Percentiles rank a stretch among this genome's conserved stretches.
Conservation (phyloP, 2,329 filamentous ascomycete species). For the Trichoderma sp. region DNA sequence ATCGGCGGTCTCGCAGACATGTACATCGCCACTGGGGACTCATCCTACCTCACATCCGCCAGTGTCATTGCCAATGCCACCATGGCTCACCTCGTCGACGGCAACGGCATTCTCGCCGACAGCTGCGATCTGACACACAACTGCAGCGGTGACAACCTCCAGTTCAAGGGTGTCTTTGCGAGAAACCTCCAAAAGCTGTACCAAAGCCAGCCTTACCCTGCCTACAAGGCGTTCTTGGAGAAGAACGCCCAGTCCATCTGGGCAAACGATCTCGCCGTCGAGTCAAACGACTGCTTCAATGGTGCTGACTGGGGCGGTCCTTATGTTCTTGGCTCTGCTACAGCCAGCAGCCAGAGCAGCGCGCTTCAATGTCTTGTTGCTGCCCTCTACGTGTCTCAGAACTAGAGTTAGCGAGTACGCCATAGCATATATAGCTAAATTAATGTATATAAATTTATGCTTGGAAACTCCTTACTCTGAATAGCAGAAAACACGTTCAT, state of each 20-base stretch:
- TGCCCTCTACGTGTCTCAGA: neutral
- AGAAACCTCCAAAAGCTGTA: constrained; percentile 27
- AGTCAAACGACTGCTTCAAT: neutral
- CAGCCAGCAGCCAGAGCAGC: neutral
- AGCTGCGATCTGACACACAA: constrained; percentile 31
- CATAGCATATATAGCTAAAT: neutral
- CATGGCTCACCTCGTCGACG: constrained; percentile 47
- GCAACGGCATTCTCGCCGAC: constrained; percentile 56
- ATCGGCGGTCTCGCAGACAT: constrained; percentile 51
- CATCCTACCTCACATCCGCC: constrained; percentile 40
- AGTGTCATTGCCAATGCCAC: constrained; percentile 58
- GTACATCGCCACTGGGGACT: constrained; percentile 47
- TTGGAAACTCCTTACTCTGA: neutral
- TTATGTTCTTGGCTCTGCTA: neutral
- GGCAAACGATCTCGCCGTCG: constrained; percentile 10
- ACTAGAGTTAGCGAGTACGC: neutral
- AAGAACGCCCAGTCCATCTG: constrained; percentile 30
- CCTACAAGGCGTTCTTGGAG: constrained; percentile 27
- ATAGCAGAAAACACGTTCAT: neutral
- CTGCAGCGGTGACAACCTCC: constrained; percentile 56
- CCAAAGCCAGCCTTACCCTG: constrained; percentile 9
- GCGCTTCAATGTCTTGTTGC: neutral
- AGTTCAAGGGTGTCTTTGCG: constrained; percentile 62
- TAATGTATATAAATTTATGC: neutral
- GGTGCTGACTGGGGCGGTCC: neutral